Percentiles rank a stretch among this genome's conserved stretches.
phyloP scores from a whole-genome alignment of 2,329 filamentous ascomycete genomes.

The Colletotrichum gigasporum region DNA sequence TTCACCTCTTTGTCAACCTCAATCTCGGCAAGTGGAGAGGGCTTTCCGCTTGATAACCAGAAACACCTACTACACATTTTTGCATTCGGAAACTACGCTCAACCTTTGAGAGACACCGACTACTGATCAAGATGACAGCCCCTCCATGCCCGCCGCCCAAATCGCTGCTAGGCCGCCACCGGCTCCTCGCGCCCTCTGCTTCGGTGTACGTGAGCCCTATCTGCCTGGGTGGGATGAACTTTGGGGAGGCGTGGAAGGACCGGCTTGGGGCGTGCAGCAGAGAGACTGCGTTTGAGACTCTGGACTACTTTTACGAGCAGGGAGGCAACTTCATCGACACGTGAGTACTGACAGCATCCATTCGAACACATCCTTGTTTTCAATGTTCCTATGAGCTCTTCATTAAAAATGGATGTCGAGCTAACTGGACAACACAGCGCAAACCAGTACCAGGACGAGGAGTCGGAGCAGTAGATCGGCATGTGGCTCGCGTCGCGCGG shows the following conservation, averaged over 20 bases:
- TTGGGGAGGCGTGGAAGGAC: conserved; percentile 54
- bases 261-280: conserved; percentile 64
- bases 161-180: conserved; percentile 40
- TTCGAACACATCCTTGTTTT: no score
- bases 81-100: not conserved
- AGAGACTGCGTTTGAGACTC: conserved; percentile 61
- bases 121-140: not conserved
- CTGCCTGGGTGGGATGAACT: conserved; percentile 60
- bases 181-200: conserved; percentile 58
- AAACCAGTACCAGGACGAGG: conserved; percentile 64
- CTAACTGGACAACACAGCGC: conserved; percentile 36
- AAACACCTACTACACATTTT: no score
- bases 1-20: no score
- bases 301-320: conserved; percentile 63
- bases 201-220: conserved; percentile 61
- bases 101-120: no score
- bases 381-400: not conserved
- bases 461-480: conserved; percentile 66
- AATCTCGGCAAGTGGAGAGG: no score
- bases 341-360: no score
- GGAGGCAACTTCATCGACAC: conserved; percentile 78
- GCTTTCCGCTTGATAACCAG: no score
- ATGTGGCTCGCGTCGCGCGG: conserved; percentile 60
- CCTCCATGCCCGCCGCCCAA: not conserved
- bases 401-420: no score